phyloP scores from a whole-genome alignment of 495 filamentous ascomycete genomes.

The Cercophora scortea region DNA sequence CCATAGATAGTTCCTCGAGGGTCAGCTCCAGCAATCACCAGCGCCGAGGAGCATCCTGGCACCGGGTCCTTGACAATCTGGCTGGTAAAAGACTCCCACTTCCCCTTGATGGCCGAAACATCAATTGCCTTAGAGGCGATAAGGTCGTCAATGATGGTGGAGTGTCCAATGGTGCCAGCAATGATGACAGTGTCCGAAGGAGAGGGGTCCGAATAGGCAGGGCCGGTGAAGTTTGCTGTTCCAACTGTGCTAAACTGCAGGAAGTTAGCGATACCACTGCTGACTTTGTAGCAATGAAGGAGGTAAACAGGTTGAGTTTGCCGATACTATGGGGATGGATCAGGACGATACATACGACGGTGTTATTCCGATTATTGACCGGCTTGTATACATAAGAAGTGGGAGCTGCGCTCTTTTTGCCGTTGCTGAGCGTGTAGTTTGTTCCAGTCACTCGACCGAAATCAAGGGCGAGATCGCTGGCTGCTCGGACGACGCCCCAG shows the following conservation, averaged over 20 bases:
- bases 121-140: constrained; percentile 47
- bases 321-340: background rate
- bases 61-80: constrained; percentile 52
- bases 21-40: constrained; percentile 65
- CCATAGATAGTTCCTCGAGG: constrained; percentile 65
- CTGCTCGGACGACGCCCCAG: constrained; percentile 61
- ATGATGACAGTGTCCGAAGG: constrained; percentile 51
- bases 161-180: constrained; percentile 60
- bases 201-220: constrained; percentile 36
- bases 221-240: constrained; percentile 34
- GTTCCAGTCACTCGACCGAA: constrained; percentile 61
- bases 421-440: constrained; percentile 48
- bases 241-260: constrained; percentile 36
- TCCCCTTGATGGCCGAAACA: constrained; percentile 43
- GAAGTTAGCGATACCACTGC: background rate
- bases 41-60: constrained; percentile 45
- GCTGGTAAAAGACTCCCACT: constrained; percentile 65
- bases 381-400: constrained; percentile 35
- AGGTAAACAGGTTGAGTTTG: background rate
- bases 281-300: background rate
- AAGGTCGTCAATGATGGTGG: constrained; percentile 50
- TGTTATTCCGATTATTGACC: constrained; percentile 38
- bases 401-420: constrained; percentile 28
- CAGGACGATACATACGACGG: background rate
- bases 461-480: constrained; percentile 58